Percentiles rank a stretch among this genome's conserved stretches.
These are phyloP conservation scores for Exophiala mesophila DNA, from an alignment of 2,329 filamentous ascomycete genomes.

Conservation along the genomic window DNA sequence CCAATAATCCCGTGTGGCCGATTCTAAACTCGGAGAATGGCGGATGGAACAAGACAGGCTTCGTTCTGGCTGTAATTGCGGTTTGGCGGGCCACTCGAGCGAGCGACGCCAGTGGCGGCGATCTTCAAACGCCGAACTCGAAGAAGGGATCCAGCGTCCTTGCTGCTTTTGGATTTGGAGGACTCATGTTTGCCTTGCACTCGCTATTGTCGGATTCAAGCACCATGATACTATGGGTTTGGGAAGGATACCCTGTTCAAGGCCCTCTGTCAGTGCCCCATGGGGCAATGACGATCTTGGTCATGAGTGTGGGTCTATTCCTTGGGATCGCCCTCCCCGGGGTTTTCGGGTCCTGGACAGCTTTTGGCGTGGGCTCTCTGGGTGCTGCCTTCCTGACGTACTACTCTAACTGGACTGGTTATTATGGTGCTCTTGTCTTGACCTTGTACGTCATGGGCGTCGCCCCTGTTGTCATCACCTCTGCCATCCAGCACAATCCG, in stretches of 20 bases:
- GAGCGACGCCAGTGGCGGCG: constrained; percentile 48
- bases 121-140: constrained; percentile 48
- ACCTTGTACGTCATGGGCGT: constrained; percentile 78
- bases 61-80: constrained; percentile 70
- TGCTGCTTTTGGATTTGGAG: constrained; percentile 72
- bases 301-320: constrained; percentile 77
- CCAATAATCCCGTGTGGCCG: constrained; percentile 96
- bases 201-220: constrained; percentile 93
- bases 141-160: constrained; percentile 64
- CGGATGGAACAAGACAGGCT: constrained; percentile 82
- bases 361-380: constrained; percentile 70
- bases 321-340: constrained; percentile 69
- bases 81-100: constrained; percentile 69
- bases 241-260: constrained; percentile 89
- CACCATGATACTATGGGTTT: constrained; percentile 98
- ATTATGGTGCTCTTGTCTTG: constrained; percentile 71
- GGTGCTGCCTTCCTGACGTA: constrained; percentile 74
- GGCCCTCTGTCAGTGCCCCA: constrained; percentile 87
- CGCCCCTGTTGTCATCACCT: constrained; percentile 67
- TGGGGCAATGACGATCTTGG: constrained; percentile 76
- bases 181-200: constrained; percentile 82
- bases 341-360: constrained; percentile 70
- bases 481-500: constrained; percentile 71
- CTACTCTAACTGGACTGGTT: constrained; percentile 80
- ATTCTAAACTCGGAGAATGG: constrained; percentile 86